Conservation (phyloP, 352 stramenopile species). For the Phytophthora pisi region DNA sequence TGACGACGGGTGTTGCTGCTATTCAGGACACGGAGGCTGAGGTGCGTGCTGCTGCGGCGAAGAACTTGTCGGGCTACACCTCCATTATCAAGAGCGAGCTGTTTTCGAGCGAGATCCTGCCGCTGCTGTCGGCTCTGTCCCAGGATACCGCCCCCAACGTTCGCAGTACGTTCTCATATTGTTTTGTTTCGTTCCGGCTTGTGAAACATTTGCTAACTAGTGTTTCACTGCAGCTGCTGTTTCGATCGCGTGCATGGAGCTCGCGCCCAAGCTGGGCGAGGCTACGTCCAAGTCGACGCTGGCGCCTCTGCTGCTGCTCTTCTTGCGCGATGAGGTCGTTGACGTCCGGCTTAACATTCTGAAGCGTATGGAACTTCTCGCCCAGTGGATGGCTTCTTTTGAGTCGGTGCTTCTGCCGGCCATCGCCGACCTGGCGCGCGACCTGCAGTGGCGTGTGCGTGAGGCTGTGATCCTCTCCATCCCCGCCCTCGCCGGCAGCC, state of each 20-base stretch:
- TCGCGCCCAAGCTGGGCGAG: slow-evolving; percentile 91
- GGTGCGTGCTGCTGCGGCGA: slow-evolving; percentile 91
- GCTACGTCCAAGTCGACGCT: slow-evolving; percentile 88
- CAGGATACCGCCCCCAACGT: slow-evolving; percentile 93
- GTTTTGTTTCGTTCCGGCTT: neutral
- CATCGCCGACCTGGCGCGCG: slow-evolving; percentile 92
- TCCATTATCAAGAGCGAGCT: slow-evolving; percentile 90
- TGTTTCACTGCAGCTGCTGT: slow-evolving; percentile 60
- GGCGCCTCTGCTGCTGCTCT: slow-evolving; percentile 78
- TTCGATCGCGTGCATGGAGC: slow-evolving; percentile 92
- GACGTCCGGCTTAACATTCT: slow-evolving; percentile 96
- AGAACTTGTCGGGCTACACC: slow-evolving; percentile 93
- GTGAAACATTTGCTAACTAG: slow-evolving; percentile 5
- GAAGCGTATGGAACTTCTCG: slow-evolving; percentile 91
- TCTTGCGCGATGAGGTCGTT: slow-evolving; percentile 89
- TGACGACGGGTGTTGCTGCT: slow-evolving; percentile 6
- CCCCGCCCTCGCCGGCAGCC: slow-evolving; percentile 89
- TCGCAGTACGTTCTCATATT: slow-evolving; percentile 56
- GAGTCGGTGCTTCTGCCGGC: slow-evolving; percentile 76
- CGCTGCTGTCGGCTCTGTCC: slow-evolving; percentile 88
- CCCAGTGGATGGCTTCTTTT: slow-evolving; percentile 92
- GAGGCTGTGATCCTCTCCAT: slow-evolving; percentile 92
- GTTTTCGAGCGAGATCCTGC: slow-evolving; percentile 91
- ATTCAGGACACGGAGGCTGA: slow-evolving; percentile 90
- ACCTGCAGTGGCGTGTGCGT: slow-evolving; percentile 94